A percentile compares a stretch with the other conserved stretches of the same genome.
phyloP scores from a whole-genome alignment of 306 rosid species.

The Canavalia ensiformis region DNA sequence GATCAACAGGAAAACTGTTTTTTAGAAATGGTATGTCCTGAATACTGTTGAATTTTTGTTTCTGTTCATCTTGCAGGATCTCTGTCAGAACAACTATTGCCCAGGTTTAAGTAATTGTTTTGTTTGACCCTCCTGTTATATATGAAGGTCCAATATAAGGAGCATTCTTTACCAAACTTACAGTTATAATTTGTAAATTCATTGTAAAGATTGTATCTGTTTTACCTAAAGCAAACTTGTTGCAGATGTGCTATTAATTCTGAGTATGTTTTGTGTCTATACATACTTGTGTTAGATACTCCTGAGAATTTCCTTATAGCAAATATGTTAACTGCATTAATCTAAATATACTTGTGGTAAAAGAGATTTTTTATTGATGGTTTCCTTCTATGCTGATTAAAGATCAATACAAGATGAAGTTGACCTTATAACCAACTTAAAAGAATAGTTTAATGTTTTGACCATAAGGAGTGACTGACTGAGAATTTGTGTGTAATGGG shows the following conservation, averaged over 20 bases:
- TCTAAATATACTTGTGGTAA: background rate
- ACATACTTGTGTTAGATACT: background rate
- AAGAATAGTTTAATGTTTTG: background rate
- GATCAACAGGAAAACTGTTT: constrained; percentile 79
- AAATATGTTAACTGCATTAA: background rate
- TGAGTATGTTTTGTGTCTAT: background rate
- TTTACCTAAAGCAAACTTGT: constrained; percentile 33
- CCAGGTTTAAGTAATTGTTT: constrained; percentile 37
- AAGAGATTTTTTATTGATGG: constrained; percentile 6
- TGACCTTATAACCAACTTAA: background rate
- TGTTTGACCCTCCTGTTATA: constrained; percentile 21
- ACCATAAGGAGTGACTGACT: background rate
- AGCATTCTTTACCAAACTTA: background rate
- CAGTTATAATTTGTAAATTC: constrained; percentile 31
- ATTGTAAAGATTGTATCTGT: constrained; percentile 26
- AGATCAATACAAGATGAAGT: background rate
- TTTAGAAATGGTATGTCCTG: constrained; percentile 77
- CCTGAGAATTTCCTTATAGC: background rate
- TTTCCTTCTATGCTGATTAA: constrained; percentile 20
- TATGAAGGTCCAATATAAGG: constrained; percentile 20
- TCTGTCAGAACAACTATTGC: constrained; percentile 25
- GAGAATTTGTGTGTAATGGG: background rate
- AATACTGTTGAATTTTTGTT: constrained; percentile 20
- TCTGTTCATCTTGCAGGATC: constrained; percentile 8
- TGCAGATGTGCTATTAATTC: constrained; percentile 14